Conservation (phyloP, 257 asterid genomes). For the Gentiana straminea region DNA sequence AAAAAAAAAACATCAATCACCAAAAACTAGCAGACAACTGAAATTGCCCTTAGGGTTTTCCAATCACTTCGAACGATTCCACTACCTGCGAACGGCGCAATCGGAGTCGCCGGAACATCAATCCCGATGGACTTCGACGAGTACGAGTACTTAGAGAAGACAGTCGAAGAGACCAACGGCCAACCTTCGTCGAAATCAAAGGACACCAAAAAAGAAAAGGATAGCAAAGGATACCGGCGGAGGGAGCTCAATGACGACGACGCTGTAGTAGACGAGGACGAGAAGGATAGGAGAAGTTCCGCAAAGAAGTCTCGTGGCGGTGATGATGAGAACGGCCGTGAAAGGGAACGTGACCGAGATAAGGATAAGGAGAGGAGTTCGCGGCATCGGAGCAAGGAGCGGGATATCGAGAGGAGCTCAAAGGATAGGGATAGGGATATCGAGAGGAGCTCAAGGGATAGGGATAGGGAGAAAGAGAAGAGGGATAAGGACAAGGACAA, state of each 20-base stretch:
- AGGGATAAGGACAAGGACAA: conserved; percentile 49
- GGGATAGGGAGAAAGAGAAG: conserved; percentile 54
- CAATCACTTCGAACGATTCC: no score
- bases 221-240: conserved; percentile 47
- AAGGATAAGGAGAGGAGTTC: conserved; percentile 40
- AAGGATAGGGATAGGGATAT: conserved; percentile 21
- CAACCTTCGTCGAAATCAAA: conserved; percentile 36
- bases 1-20: no score
- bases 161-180: conserved; percentile 76
- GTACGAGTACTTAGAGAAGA: conserved; percentile 89
- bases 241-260: conserved; percentile 55
- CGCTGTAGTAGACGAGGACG: conserved; percentile 45
- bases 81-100: no score
- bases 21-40: no score
- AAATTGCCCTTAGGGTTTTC: no score
- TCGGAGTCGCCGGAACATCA: not conserved
- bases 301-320: conserved; percentile 50
- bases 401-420: conserved; percentile 24
- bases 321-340: conserved; percentile 43
- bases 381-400: conserved; percentile 22
- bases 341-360: conserved; percentile 36
- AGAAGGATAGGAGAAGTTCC: conserved; percentile 55
- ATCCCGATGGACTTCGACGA: conserved; percentile 85
- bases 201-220: conserved; percentile 17
- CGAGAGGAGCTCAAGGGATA: conserved; percentile 12